Base-by-base conservation (phyloP, 2,329 filamentous ascomycete genomes). In the Phialophora tarda region DNA sequence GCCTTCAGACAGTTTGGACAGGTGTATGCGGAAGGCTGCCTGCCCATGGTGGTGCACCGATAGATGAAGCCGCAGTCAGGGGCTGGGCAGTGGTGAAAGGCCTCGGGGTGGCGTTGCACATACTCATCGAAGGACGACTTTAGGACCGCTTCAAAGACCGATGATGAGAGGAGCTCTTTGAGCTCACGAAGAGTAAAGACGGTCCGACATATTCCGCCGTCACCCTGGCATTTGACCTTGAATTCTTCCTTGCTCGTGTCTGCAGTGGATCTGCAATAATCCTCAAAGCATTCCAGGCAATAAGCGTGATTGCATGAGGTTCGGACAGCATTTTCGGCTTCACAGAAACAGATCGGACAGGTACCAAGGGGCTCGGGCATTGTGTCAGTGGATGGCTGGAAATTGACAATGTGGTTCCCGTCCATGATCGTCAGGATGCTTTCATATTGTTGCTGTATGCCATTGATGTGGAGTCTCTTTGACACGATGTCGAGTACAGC, bases 291-390 rank as follows among this genome's bases (percentile, higher is more conserved):
- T 44, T 83, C 81, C 62, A 81, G 79, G 76, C 87, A 89, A 77
- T 88, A 89, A 69, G 85, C 84, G 77, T 89, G 87, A 69, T 88
- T 85, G 76, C 87, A 89, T 12, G 68, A 64, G 7, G 71, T 72
- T 54, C 65, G 64, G 38, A 69, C 63, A 21, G 64, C 67, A 28
- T 47, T 68, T 4, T 72, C 71, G 38, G 70, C 71, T 64, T 71
- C 65, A 32, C 63, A 65, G 54, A 68, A 69, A 62, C 72, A 74
- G 38, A 74, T 69, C 7, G 69, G 63, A 53, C 71, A 73, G 61
- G 69, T 64, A 38, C 34, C 63, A 4, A 47, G 41, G 5, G 26
- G 17, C 26, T 10, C 11, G 11, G 69, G 51, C 1, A 38, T 14
- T 23, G 55, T 28, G 38, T 44, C 58, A 17, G 50, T 56, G n/a